Evolutionary conservation across 306 rosid genomes (phyloP), one percentile per base, ranked within the genome.

Genomic region (Vicia sativa): DNA sequence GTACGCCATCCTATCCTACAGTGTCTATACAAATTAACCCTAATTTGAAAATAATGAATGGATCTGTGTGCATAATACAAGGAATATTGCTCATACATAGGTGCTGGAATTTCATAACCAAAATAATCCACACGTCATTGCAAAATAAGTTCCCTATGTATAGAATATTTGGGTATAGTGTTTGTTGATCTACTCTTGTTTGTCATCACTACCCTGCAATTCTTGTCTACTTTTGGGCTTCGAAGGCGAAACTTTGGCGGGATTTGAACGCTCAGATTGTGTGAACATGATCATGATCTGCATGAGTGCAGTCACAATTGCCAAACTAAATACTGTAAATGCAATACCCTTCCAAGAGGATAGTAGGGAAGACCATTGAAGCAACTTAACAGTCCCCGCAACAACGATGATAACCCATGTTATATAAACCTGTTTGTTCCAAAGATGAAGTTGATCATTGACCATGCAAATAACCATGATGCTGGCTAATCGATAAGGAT

Each of bases 311-410:
- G 97, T 93, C 19, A 93, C 85, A 23, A 86, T 13, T 35, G 77
- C 78, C 80, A 93, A 69, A 74, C 82, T 70, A 3, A 72, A n/a
- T 21, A 79, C 79, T 9, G 89, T 79, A 68, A 93, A 76, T 61
- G 86, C 83, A 70, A 88, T 50, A 23, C 98, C 98, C 89, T 93
- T 93, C 90, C 97, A 84, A 1, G 98, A 85, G 10, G 91, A 86
- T 19, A 93, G 77, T 49, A 93, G 77, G n/a, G 89, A 66, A 59
- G 96, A 87, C 90, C 89, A 72, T 16, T 55, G 81, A 29, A 93
- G 89, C 64, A 90, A 80, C 89, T 88, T 90, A 9, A 88, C 42
- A 58, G 72, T 50, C 74, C 95, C 98, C 7, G 58, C 77, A 45
- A 79, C 54, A 52, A 93, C 79, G 6, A 90, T 80, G 72, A 83